A percentile compares a stretch with the other conserved stretches of the same genome.
These are phyloP conservation scores for Azolla pinnata DNA, from an alignment of 75 land plant genomes.

Conservation along the genomic window DNA sequence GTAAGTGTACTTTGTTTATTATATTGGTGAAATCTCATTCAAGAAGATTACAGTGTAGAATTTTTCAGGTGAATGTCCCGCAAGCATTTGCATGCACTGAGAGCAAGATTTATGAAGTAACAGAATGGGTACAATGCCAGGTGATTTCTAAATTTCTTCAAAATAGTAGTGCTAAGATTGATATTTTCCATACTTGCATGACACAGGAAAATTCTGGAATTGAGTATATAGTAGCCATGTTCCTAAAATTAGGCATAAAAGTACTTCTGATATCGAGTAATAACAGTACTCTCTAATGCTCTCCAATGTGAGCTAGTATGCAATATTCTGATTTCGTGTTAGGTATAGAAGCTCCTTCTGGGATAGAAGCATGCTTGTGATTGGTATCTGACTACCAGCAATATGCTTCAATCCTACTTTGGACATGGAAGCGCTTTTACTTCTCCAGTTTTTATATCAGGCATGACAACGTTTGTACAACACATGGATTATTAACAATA, in stretches of 20 bases:
- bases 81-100: slow-evolving; percentile 86
- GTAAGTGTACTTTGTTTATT: slow-evolving; percentile 21
- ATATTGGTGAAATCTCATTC: background rate
- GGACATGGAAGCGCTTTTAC: too few relatives aligned
- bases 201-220: background rate
- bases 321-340: too few relatives aligned
- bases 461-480: background rate
- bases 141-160: slow-evolving; percentile 22
- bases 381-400: too few relatives aligned
- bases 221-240: too few relatives aligned
- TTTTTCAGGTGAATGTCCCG: slow-evolving; percentile 61
- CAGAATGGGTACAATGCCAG: slow-evolving; percentile 96
- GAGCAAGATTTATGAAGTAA: slow-evolving; percentile 70
- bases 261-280: too few relatives aligned
- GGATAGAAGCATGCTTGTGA: too few relatives aligned
- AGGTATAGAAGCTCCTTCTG: too few relatives aligned
- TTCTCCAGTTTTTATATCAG: background rate
- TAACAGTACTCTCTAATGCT: too few relatives aligned
- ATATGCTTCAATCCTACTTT: too few relatives aligned
- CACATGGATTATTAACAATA: too few relatives aligned
- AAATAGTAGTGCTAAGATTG: slow-evolving; percentile 1
- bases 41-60: background rate
- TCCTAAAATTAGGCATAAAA: too few relatives aligned
- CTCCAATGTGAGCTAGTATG: too few relatives aligned
- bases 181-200: background rate